These are phyloP conservation scores for Coccomyxa subellipsoidea DNA, from an alignment of 163 green algal species.

Conservation along the genomic window DNA sequence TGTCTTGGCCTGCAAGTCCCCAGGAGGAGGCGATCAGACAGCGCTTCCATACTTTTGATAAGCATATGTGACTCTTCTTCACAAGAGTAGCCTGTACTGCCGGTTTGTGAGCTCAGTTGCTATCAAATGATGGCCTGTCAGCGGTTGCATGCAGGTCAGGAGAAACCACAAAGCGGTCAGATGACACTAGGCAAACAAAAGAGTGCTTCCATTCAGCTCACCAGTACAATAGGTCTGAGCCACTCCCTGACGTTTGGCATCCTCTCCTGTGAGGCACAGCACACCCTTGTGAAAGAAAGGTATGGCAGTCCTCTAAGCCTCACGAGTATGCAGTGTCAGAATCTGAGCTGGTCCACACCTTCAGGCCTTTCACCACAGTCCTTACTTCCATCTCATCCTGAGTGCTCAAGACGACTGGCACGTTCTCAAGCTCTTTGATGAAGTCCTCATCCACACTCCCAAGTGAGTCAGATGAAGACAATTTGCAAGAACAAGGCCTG, in stretches of 20 bases:
- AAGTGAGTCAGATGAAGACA: neutral
- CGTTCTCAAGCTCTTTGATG: neutral
- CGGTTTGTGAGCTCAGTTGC: no score
- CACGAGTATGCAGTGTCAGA: neutral
- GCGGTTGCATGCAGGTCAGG: neutral
- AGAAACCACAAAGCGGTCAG: neutral
- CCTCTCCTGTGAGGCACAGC: neutral
- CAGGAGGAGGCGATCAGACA: neutral
- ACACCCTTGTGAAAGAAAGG: neutral
- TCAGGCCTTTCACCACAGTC: neutral
- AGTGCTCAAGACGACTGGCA: neutral
- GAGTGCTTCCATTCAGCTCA: no score
- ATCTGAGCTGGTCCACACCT: neutral
- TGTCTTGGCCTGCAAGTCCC: neutral
- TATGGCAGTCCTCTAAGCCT: neutral
- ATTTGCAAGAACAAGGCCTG: neutral
- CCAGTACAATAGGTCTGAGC: neutral
- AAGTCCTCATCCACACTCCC: neutral
- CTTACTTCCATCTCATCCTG: neutral
- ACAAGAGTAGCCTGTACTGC: no score
- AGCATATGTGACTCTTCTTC: no score
- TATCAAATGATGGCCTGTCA: neutral
- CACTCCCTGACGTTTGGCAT: slow-evolving; percentile 3
- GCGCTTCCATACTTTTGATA: neutral
- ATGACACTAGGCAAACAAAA: neutral